phyloP scores from a whole-genome alignment of 805 yeast species.

The Suhomyces tanzawaensis region DNA sequence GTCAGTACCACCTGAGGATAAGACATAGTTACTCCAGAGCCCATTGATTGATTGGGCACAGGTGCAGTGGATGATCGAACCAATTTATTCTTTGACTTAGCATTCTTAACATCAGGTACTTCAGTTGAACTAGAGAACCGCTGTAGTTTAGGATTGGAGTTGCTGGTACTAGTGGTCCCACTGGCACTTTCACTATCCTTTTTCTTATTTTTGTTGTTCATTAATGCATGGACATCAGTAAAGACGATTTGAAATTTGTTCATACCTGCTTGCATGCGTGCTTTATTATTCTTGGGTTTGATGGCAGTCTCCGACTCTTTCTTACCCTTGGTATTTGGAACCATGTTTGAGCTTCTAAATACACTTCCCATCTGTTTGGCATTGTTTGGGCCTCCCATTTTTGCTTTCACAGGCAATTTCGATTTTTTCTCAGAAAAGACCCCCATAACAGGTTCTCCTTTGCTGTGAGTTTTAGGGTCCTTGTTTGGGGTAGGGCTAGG shows the following conservation, averaged over 20 bases:
- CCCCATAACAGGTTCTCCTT: constrained; percentile 37
- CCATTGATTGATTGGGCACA: neutral
- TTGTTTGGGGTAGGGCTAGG: constrained; percentile 42
- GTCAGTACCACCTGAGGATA: neutral
- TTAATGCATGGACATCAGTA: constrained; percentile 32
- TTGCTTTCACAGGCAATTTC: constrained; percentile 7
- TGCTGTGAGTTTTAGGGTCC: constrained; percentile 14
- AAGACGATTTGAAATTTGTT: constrained; percentile 48
- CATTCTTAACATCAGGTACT: neutral
- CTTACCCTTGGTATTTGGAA: neutral
- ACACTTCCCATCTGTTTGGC: neutral
- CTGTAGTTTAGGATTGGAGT: neutral
- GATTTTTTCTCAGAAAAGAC: constrained; percentile 30
- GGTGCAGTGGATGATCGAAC: constrained; percentile 1
- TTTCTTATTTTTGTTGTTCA: constrained; percentile 13
- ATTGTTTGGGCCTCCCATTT: neutral
- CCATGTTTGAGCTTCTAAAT: constrained; percentile 3
- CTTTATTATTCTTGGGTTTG: constrained; percentile 7
- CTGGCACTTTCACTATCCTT: neutral
- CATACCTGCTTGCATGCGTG: constrained; percentile 36
- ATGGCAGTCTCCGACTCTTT: neutral
- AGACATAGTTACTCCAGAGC: neutral
- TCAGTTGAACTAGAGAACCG: neutral
- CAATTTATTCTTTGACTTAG: neutral
- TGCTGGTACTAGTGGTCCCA: neutral